Evolutionary conservation across 164 flowering plant genomes (phyloP).

Genomic region (Magnolia kwangsiensis): DNA sequence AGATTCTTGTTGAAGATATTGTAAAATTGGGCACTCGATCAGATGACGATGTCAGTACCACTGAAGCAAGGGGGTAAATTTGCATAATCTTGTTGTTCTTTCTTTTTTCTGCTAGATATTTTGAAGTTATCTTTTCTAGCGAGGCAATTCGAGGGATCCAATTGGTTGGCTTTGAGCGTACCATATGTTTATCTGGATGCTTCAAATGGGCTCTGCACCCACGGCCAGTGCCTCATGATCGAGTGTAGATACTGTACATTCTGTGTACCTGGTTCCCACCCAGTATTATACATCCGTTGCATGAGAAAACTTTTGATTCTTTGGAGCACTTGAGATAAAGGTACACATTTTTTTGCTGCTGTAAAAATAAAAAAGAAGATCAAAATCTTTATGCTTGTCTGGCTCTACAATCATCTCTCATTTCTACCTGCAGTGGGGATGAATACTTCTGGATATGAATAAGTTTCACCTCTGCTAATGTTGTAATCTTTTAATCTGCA

Average conservation of each 20-base stretch:
- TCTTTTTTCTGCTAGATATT: neutral
- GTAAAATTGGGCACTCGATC: constrained; percentile 29
- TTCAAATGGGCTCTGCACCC: neutral
- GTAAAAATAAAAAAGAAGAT: neutral
- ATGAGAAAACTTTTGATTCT: neutral
- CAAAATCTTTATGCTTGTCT: no score
- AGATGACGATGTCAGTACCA: constrained; percentile 33
- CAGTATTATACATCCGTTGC: neutral
- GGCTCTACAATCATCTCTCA: neutral
- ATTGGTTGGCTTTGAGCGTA: neutral
- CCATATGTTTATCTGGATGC: neutral
- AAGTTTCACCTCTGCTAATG: no score
- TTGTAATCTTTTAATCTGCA: no score
- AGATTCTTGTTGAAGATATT: constrained; percentile 71
- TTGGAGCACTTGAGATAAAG: neutral
- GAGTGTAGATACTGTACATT: neutral
- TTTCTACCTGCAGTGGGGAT: neutral
- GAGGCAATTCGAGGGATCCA: neutral
- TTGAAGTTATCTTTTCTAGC: neutral
- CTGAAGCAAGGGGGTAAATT: constrained; percentile 15
- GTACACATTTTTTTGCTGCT: neutral
- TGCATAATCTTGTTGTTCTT: neutral
- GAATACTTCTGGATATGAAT: no score
- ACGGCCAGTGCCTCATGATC: neutral
- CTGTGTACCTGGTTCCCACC: neutral